These are phyloP conservation scores for Cryptococcus sp. DNA, from an alignment of 1,284 basidiomycete genomes.

Conservation along the genomic window DNA sequence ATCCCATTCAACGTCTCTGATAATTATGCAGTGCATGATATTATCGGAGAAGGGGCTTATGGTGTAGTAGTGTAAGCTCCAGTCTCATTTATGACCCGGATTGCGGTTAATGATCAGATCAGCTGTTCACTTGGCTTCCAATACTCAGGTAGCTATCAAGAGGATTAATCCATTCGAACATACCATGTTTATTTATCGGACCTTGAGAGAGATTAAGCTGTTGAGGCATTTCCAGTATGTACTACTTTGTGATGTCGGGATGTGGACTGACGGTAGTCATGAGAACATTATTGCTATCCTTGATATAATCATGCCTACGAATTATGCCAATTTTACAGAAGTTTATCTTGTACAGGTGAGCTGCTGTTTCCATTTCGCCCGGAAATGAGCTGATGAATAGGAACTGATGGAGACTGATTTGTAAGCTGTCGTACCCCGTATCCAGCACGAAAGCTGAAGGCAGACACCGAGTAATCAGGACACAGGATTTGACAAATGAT, in stretches of 20 bases:
- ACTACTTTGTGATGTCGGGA: not conserved
- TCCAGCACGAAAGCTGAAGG: slow-evolving; percentile 3
- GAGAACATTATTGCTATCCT: slow-evolving; percentile 87
- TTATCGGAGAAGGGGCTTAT: slow-evolving; percentile 79
- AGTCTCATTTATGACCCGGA: not conserved
- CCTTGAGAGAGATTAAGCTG: slow-evolving; percentile 80
- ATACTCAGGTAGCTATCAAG: slow-evolving; percentile 81
- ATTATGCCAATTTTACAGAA: slow-evolving; percentile 88
- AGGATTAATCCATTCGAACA: slow-evolving; percentile 91
- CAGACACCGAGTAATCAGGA: slow-evolving; percentile 63
- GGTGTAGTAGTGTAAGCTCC: slow-evolving; percentile 68
- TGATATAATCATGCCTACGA: slow-evolving; percentile 86
- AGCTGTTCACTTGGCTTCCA: slow-evolving; percentile 73
- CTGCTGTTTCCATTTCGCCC: too few relatives aligned
- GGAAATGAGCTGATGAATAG: slow-evolving; percentile 42
- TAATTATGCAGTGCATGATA: slow-evolving; percentile 82
- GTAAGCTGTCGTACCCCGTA: slow-evolving; percentile 19
- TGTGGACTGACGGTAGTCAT: slow-evolving; percentile 19
- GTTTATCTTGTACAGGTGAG: slow-evolving; percentile 61
- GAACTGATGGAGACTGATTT: slow-evolving; percentile 75
- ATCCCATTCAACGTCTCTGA: slow-evolving; percentile 42
- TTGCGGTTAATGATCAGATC: slow-evolving; percentile 50
- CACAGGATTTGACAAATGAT: slow-evolving; percentile 79
- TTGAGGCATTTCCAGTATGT: slow-evolving; percentile 70
- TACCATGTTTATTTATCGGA: slow-evolving; percentile 84